Conservation (phyloP, 139 green algal species). For the Edaphochlamys debaryana region DNA sequence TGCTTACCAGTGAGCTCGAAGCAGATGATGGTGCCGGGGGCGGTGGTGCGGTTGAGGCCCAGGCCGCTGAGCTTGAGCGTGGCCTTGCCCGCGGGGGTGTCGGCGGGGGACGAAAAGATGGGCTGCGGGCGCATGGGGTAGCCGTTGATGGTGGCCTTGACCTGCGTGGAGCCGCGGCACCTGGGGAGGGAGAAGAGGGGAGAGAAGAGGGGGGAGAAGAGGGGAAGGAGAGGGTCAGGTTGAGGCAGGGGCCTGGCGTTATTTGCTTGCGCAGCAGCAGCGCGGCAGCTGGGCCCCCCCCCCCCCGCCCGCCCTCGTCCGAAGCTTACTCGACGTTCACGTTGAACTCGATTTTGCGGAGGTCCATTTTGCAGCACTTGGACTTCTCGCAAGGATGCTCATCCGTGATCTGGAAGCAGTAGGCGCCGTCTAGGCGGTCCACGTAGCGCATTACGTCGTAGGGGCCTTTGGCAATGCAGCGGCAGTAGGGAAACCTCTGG, state of each 20-base stretch:
- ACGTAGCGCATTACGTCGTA: neutral
- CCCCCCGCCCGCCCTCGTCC: too few relatives aligned
- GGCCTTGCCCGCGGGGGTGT: neutral
- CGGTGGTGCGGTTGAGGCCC: neutral
- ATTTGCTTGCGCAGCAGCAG: too few relatives aligned
- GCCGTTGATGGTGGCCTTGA: neutral
- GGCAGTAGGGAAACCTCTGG: slow-evolving; percentile 1
- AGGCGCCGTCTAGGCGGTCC: neutral
- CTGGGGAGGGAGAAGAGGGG: neutral
- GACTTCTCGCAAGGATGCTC: neutral
- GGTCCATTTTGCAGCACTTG: neutral
- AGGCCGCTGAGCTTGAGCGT: slow-evolving; percentile 1
- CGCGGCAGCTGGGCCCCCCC: too few relatives aligned
- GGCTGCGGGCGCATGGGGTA: neutral
- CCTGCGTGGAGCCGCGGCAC: neutral
- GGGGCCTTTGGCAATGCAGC: neutral
- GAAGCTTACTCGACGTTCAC: neutral
- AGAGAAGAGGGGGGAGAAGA: neutral
- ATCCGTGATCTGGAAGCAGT: neutral
- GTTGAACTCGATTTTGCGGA: slow-evolving; percentile 6
- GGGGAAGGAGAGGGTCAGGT: neutral
- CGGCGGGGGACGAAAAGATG: neutral
- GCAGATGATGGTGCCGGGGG: slow-evolving; percentile 6
- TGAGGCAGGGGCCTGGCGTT: too few relatives aligned
- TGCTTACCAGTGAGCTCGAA: neutral